Evolutionary conservation across 1,284 basidiomycete genomes (phyloP), one percentile per base, ranked within the genome.

Genomic region (Rhodotorula sp.): DNA sequence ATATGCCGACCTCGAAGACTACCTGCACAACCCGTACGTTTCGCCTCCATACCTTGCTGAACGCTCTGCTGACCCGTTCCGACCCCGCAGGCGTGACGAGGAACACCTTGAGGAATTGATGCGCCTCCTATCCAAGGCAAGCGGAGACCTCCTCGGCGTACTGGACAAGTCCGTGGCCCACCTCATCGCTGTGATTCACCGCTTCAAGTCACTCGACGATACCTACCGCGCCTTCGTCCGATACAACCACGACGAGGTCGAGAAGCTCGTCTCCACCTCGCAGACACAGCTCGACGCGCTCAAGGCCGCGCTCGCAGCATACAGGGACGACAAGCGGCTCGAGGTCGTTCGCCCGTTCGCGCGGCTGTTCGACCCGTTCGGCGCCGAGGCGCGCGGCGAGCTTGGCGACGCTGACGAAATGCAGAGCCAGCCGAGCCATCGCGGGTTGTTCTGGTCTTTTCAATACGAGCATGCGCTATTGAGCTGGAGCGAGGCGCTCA

Each of bases 1-100:
- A 6, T 93, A 92, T 79, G 85, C 92, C 78, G 87, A 92, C 74
- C 83, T 93, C 9, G 91, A 94, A 79, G 85, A 86, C 25, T 85
- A 82, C 19, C 83, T 79, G 2, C 57, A 54, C 36, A 74, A 69
- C 36, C 69, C 70, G 64, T 61, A 8, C 25, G 57, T 53, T 17
- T 29, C 29, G 17, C 4, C 37, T 21, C 34, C 19, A 0, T 2
- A 61, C 32, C 46, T 25, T 46, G 4, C n/a, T 21, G 22, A 13
- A 13, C 27, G 51, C 56, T 10, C 46, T 29, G 39, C 39, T 34
- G 6, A 39, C 57, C 21, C 60, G 7, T 39, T 46, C 3, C 25
- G 21, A 54, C 66, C n/a, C 50, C 44, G 21, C 70, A 62, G 57
- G 9, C 62, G 62, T 0, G 82, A 86, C 76, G 83, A 85, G 9